These are phyloP conservation scores for Syncephalis fuscata DNA, from an alignment of 371 early-diverging fungal species.

Conservation along the genomic window DNA sequence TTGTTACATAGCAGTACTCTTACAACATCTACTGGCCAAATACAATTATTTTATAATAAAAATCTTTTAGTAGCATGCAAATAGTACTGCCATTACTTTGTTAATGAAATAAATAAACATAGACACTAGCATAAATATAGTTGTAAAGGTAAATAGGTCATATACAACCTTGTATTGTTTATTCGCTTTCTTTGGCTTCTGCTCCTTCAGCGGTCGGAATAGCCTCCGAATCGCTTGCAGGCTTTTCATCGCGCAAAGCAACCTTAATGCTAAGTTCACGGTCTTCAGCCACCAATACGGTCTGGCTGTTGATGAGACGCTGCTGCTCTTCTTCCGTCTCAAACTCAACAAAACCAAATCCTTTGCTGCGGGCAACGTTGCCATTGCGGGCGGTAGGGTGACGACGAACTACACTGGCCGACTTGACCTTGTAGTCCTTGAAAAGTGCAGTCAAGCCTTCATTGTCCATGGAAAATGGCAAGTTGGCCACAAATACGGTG, in stretches of 20 bases:
- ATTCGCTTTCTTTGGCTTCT: too few relatives aligned
- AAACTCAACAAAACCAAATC: constrained; percentile 85
- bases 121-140: too few relatives aligned
- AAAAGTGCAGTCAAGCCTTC: constrained; percentile 60
- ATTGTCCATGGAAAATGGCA: constrained; percentile 71
- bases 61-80: too few relatives aligned
- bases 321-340: constrained; percentile 59
- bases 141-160: too few relatives aligned
- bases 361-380: constrained; percentile 53
- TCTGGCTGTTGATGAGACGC: constrained; percentile 45
- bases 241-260: constrained; percentile 33
- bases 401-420: constrained; percentile 51
- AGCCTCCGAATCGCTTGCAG: too few relatives aligned
- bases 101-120: too few relatives aligned
- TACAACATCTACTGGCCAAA: too few relatives aligned
- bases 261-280: constrained; percentile 55
- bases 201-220: too few relatives aligned
- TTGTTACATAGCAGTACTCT: too few relatives aligned
- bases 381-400: background rate
- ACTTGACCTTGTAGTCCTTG: constrained; percentile 49
- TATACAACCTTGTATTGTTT: too few relatives aligned
- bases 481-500: constrained; percentile 78
- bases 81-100: too few relatives aligned
- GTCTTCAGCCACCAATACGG: constrained; percentile 39
- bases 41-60: too few relatives aligned